Base-by-base conservation (phyloP, 2,329 filamentous ascomycete species). In the Clonostachys rhizophaga region DNA sequence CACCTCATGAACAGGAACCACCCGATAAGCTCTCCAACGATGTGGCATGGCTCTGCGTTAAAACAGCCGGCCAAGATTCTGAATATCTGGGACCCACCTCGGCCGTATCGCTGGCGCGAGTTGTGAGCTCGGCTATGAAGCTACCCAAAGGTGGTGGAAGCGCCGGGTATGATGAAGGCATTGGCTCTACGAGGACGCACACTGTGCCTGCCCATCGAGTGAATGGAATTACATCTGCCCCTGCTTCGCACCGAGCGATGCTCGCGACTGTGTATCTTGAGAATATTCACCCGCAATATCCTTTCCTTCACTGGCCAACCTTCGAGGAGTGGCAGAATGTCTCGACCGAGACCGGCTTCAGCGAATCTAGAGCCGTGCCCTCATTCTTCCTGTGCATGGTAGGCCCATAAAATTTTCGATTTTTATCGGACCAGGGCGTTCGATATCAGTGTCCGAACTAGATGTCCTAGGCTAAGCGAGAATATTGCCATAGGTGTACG, bases 241-340 rank as follows among this genome's bases (percentile, higher is more conserved):
- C 16, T 16, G 16, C 16, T 16, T 16, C 16, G 16, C 16, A 16
- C 16, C 16, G 16, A 16, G 16, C 17, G 12, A 13, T 18, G 39
- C 46, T 59, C 2, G 55, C 54, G 35, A 47, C 55, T 40, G 64
- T 65, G 5, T 69, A 65, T 46, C 68, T 69, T 47, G 50, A 62
- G 33, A 64, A 66, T 20, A 63, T 69, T 13, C 65, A 68, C 40
- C 52, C 61, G 1, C 64, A 68, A 43, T 69, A 67, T 43, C 65
- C 64, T 0, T 68, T 68, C 45, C 51, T 69, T 2, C 66, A 69
- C 46, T 50, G 56, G 14, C 59, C 58, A 4, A 68, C 64, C 24
- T 18, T 48, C 9, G 41, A 41, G 16, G n/a, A 5, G 8, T 34
- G 39, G 41, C 41, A 48, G 46, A 20, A 44, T 18, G 30, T 35